Evolutionary conservation across 257 asterid species (phyloP).

Genomic region (Fraxinus pennsylvanica): DNA sequence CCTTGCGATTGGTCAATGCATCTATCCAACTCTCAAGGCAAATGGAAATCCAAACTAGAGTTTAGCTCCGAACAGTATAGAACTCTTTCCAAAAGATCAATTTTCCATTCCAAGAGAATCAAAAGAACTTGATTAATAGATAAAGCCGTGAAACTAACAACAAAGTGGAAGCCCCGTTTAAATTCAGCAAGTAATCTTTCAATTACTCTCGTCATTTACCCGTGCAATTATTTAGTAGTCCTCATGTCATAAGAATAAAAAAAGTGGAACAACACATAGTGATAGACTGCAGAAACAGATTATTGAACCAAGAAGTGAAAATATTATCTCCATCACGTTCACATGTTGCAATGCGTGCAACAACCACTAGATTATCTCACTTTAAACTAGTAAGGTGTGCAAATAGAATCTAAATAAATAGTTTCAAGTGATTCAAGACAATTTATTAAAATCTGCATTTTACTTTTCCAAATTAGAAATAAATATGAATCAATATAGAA

Average conservation of each 20-base stretch:
- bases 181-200: not conserved
- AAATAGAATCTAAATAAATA: no score
- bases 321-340: not conserved
- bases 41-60: not conserved
- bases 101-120: no score
- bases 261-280: not conserved
- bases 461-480: no score
- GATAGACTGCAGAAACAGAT: not conserved
- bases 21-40: slow-evolving; percentile 27
- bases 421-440: no score
- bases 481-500: no score
- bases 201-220: not conserved
- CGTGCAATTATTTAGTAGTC: not conserved
- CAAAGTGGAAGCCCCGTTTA: not conserved
- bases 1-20: slow-evolving; percentile 86
- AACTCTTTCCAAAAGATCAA: not conserved
- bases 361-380: not conserved
- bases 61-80: not conserved
- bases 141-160: not conserved
- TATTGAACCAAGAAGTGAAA: not conserved
- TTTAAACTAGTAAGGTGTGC: no score
- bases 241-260: not conserved
- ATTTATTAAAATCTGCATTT: no score
- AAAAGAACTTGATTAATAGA: not conserved
- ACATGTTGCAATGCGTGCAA: not conserved